Conservation (phyloP, 176 grass and related monocot genomes). For the Rhynchospora tenuis region DNA sequence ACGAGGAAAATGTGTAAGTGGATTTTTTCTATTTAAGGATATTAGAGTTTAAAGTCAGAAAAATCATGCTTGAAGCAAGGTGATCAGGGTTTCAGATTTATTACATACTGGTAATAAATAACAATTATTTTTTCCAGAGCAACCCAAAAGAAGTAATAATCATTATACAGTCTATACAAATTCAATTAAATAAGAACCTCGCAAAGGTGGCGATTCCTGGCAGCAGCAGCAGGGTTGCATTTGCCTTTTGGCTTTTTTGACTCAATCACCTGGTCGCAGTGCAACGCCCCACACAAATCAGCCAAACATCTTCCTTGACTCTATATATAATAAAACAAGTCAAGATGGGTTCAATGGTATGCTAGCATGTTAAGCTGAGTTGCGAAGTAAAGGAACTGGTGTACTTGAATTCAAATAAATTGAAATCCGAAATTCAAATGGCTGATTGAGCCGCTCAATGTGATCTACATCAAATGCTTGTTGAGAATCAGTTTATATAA, state of each 20-base stretch:
- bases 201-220: slow-evolving; percentile 90
- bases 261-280: slow-evolving; percentile 72
- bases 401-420: no score
- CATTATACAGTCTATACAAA: background rate
- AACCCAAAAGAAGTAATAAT: background rate
- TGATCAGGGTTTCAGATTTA: background rate
- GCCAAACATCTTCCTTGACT: slow-evolving; percentile 85
- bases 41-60: background rate
- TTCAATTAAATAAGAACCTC: slow-evolving; percentile 59
- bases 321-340: slow-evolving; percentile 25
- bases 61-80: background rate
- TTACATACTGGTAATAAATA: background rate
- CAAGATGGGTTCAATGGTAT: background rate
- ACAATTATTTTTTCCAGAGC: background rate
- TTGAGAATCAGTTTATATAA: no score
- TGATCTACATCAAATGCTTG: no score
- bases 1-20: background rate
- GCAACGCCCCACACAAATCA: slow-evolving; percentile 81
- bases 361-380: background rate
- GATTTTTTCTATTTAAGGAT: no score
- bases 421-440: no score
- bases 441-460: no score
- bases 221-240: slow-evolving; percentile 79
- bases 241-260: slow-evolving; percentile 84
- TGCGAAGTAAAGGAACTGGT: no score